These are phyloP conservation scores for Phytophthora colocasiae DNA, from an alignment of 352 stramenopile species.

Conservation along the genomic window DNA sequence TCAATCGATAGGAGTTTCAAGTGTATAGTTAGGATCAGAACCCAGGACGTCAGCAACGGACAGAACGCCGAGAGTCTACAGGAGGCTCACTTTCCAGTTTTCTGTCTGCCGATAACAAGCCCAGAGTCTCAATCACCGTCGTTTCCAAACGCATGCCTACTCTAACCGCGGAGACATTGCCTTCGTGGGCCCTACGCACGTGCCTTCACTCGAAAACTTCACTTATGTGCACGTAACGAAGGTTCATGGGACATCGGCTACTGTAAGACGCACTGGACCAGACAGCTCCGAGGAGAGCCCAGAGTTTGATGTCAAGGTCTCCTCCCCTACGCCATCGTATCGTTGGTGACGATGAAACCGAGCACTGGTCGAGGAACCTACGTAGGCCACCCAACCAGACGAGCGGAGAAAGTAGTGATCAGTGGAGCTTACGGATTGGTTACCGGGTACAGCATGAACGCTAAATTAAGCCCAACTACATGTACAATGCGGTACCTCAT, in stretches of 20 bases:
- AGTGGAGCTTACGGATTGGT: conserved; percentile 12
- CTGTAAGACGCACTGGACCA: not conserved
- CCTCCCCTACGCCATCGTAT: conserved; percentile 7
- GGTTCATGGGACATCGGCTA: not conserved
- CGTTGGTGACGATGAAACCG: not conserved
- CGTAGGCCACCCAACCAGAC: conserved; percentile 9
- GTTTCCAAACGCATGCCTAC: no score
- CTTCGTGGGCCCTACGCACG: not conserved
- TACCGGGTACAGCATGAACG: conserved; percentile 2
- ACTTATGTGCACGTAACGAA: not conserved
- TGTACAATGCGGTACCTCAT: not conserved
- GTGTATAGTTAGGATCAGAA: no score
- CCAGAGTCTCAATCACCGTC: no score
- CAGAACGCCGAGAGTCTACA: no score
- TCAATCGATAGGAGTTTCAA: no score
- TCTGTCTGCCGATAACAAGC: no score
- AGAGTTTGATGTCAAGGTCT: conserved; percentile 9
- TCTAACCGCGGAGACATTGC: not conserved
- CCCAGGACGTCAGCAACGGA: no score
- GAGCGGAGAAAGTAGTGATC: not conserved
- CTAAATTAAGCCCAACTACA: not conserved
- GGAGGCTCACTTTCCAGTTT: no score
- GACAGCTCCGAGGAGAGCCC: not conserved
- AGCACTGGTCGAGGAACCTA: conserved; percentile 15
- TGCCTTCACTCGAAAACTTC: conserved; percentile 4